These are phyloP conservation scores for Galerina sulciceps DNA, from an alignment of 768 basidiomycete genomes.

Conservation along the genomic window DNA sequence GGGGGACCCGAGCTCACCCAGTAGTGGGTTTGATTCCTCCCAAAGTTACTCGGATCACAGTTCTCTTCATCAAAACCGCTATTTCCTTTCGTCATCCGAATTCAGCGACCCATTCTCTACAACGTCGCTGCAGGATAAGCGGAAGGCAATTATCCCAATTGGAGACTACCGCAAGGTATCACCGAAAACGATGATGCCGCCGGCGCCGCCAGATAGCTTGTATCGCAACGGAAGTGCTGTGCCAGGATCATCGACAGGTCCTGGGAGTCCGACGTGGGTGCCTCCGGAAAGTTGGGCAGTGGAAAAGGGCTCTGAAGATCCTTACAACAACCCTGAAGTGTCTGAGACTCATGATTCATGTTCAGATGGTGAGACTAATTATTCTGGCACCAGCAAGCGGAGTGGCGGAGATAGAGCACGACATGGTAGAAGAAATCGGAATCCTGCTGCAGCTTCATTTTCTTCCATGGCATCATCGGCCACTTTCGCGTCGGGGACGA, in stretches of 20 bases:
- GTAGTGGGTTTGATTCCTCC: slow-evolving; percentile 45
- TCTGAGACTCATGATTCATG: slow-evolving; percentile 9
- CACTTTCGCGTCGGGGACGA: slow-evolving; percentile 9
- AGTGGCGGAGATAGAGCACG: background rate
- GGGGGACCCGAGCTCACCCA: slow-evolving; percentile 43
- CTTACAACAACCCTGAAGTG: slow-evolving; percentile 10
- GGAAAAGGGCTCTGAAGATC: slow-evolving; percentile 35
- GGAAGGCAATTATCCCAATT: slow-evolving; percentile 24
- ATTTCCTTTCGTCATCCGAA: slow-evolving; percentile 29
- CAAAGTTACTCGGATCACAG: slow-evolving; percentile 35
- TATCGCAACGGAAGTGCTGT: background rate
- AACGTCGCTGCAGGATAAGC: slow-evolving; percentile 29
- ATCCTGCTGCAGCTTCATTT: slow-evolving; percentile 1
- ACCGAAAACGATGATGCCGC: slow-evolving; percentile 47
- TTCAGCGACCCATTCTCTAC: slow-evolving; percentile 49
- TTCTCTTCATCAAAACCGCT: slow-evolving; percentile 22
- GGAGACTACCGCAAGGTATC: slow-evolving; percentile 49
- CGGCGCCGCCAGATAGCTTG: slow-evolving; percentile 10
- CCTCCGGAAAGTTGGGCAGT: slow-evolving; percentile 83
- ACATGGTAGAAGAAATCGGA: background rate
- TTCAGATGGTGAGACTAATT: background rate
- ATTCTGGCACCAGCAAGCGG: background rate
- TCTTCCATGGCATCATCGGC: slow-evolving; percentile 13
- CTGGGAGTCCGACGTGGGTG: slow-evolving; percentile 52
- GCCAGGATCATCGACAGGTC: slow-evolving; percentile 15